Evolutionary conservation across 169 alveolate genomes (phyloP), one percentile per base, ranked within the genome.

Genomic region (Eimeria sp.): DNA sequence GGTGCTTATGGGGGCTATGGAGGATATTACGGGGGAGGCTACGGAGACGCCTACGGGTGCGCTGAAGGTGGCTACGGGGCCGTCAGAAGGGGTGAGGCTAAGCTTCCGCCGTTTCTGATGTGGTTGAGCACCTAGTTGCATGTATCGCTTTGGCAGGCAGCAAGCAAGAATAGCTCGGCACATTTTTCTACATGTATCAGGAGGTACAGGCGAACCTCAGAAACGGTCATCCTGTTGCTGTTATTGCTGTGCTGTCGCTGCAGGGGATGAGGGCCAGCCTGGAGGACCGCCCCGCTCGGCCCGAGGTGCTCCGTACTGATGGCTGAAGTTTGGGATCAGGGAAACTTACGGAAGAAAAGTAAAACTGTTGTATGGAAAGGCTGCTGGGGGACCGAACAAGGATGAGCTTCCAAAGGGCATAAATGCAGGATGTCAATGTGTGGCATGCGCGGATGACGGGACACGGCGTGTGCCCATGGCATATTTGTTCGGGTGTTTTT

Each of bases 61-160:
- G 94, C 94, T 6, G 91, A 85, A 66, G 94, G 94, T 30, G 94
- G 83, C 16, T 87, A 87, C 66, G 82, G 82, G 52, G 94, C 94
- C 52, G 64, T 87, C 56, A 64, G 94, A 62, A 87, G 94, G 25
- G 94, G 94, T 87, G 62, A 87, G 82, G 49, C 46, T 46, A 13
- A 4, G 83, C 33, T 20, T 54, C n/a, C 4, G 77, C 33, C 14
- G 77, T 23, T 46, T n/a, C 49, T 85, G 20, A 6, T 52, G 33
- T 11, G 72, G 66, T 16, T 54, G 89, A 68, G 4, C 25, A 37
- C 23, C 23, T 68, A 33, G 78, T 68, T 76, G 60, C 30, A 14
- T 13, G 18, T 40, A 9, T 74, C 16, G 83, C 83, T 8, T 74
- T 20, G 83, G 58, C 40, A 40, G 33, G 33, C 33, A 6, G 33